A percentile compares a stretch with the other conserved stretches of the same genome.
These are phyloP conservation scores for Athelia psychrophila DNA, from an alignment of 1,284 basidiomycete species.

Conservation along the genomic window DNA sequence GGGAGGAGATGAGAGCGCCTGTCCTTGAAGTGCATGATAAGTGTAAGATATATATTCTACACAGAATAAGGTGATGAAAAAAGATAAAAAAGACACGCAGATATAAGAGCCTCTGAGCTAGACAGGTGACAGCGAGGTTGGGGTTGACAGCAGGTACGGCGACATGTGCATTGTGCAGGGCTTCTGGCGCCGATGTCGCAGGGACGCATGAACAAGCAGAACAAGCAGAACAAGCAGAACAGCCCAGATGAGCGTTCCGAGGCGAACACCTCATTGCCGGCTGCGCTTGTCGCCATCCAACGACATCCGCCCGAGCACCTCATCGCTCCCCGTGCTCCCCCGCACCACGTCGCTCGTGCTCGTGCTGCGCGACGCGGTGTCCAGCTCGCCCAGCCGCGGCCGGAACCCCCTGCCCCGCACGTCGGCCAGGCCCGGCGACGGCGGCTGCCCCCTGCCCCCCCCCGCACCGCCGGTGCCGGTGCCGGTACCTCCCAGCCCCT, in stretches of 20 bases:
- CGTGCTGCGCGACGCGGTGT: conserved; percentile 7
- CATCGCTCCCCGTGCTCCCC: conserved; percentile 30
- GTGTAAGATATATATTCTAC: too few species aligned
- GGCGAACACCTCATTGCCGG: too few species aligned
- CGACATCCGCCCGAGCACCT: conserved; percentile 41
- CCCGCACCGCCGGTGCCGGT: not conserved
- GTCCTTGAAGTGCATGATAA: too few species aligned
- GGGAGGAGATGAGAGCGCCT: too few species aligned
- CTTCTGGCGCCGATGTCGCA: too few species aligned
- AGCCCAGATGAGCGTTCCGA: not conserved
- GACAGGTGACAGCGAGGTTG: too few species aligned
- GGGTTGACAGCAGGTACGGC: too few species aligned
- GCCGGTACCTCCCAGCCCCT: conserved; percentile 35
- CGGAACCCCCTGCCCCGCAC: conserved; percentile 9
- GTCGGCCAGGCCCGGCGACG: not conserved
- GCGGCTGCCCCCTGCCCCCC: not conserved
- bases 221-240: not conserved
- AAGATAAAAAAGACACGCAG: too few species aligned
- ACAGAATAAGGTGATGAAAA: too few species aligned
- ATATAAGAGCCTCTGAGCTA: too few species aligned
- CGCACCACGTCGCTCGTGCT: conserved; percentile 10
- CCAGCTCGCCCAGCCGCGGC: conserved; percentile 11
- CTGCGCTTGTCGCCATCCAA: conserved; percentile 24
- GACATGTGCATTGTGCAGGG: too few species aligned
- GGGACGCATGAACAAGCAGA: not conserved